A percentile compares a stretch with the other conserved stretches of the same genome.
Conservation (phyloP, 768 basidiomycete species). For the Dictyophora rubrovolvata region DNA sequence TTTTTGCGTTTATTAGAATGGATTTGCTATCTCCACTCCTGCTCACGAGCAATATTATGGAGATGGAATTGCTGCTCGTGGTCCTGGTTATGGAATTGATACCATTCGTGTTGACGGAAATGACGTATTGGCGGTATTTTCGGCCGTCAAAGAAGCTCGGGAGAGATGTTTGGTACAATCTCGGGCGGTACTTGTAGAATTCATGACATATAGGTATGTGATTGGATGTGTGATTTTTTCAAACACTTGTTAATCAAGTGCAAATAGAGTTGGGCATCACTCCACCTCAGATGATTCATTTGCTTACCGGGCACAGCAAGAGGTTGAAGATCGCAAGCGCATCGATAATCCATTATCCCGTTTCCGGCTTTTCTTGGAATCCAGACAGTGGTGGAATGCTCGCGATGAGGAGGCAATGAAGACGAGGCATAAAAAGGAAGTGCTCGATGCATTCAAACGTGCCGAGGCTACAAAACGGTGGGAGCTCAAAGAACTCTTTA, state of each 20-base stretch:
- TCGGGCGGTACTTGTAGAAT: slow-evolving; percentile 76
- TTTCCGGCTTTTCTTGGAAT: slow-evolving; percentile 78
- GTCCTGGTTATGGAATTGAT: slow-evolving; percentile 86
- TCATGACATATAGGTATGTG: slow-evolving; percentile 78
- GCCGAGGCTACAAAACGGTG: slow-evolving; percentile 62
- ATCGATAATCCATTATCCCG: slow-evolving; percentile 83
- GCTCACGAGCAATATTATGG: slow-evolving; percentile 82
- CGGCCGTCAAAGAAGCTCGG: slow-evolving; percentile 62
- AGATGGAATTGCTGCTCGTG: slow-evolving; percentile 86
- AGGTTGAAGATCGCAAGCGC: slow-evolving; percentile 86
- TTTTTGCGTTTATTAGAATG: slow-evolving; percentile 39
- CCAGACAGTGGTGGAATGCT: slow-evolving; percentile 75
- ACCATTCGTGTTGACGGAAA: slow-evolving; percentile 93
- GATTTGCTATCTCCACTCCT: slow-evolving; percentile 93
- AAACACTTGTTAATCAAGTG: not conserved
- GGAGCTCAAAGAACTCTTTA: slow-evolving; percentile 73
- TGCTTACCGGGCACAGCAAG: slow-evolving; percentile 80
- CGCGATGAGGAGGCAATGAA: slow-evolving; percentile 66
- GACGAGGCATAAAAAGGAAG: slow-evolving; percentile 54
- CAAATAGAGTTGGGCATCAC: slow-evolving; percentile 75
- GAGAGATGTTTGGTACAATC: slow-evolving; percentile 63
- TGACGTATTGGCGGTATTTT: slow-evolving; percentile 76
- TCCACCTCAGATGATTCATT: slow-evolving; percentile 94
- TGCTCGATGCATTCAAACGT: slow-evolving; percentile 67
- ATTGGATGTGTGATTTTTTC: not conserved